Evolutionary conservation across 2,329 filamentous ascomycete genomes (phyloP), one percentile per base, ranked within the genome.

Genomic region (Phyllosticta citribraziliensis): DNA sequence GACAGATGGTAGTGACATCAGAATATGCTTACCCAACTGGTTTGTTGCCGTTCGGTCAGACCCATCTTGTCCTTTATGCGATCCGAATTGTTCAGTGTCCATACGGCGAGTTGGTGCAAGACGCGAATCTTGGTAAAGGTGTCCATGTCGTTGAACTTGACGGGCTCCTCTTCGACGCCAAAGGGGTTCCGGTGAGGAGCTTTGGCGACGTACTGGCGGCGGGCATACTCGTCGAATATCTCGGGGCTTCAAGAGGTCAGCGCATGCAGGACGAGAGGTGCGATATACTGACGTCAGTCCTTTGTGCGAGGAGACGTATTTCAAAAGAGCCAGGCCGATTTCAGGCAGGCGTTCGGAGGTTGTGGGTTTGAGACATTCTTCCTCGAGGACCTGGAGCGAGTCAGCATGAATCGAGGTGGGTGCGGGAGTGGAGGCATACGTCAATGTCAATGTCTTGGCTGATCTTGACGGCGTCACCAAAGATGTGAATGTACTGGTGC

Each of bases 301-400:
- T 65, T 92, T 88, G 78, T 97, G 91, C 63, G 92, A 96, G 33
- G 94, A 97, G 56, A 97, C 87, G 71, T 88, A 91, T 81, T 97
- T 97, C 63, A 97, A 84, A 20, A 97, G 80, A 60, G 88, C 85
- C 54, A 99, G 82, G 40, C 91, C 93, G 67, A 97, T 90, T 61
- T 93, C 85, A 63, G 88, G 79, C 19, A 99, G 80, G 65, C 87
- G 82, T 53, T 84, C 82, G 1, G 92, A 95, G 33, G 85, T 80
- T 19, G 77, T 76, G 19, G 88, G 87, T 70, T 89, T 92, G 35
- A 97, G 79, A 70, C 91, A 96, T 77, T 96, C 92, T 55, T 82
- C 82, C 77, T 97, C 94, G 50, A 97, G 80, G 65, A 93, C 88
- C 94, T 97, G 70, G 61, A 55, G 61, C 33, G 22, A 55, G 63